phyloP scores from a whole-genome alignment of 441 rosid species.

The Raphanus hybrid region DNA sequence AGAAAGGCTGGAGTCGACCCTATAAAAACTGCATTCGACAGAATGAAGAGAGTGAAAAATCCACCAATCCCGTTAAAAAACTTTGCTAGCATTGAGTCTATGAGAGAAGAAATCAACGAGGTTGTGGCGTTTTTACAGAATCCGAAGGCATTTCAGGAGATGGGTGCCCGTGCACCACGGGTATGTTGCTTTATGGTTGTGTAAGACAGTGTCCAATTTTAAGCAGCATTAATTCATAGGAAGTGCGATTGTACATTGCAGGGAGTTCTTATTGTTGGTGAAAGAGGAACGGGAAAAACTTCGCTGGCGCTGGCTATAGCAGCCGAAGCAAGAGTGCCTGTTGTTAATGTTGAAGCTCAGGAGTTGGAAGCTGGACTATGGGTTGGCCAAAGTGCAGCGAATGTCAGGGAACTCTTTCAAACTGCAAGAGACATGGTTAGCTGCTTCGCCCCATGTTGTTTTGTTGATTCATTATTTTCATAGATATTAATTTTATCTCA shows the following conservation, averaged over 20 bases:
- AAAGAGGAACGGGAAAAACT: constrained; percentile 97
- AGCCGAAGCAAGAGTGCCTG: constrained; percentile 97
- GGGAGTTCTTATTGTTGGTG: constrained; percentile 99
- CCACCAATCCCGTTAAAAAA: constrained; percentile 89
- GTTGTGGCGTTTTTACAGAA: constrained; percentile 95
- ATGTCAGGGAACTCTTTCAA: constrained; percentile 97
- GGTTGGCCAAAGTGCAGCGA: constrained; percentile 99
- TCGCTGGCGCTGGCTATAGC: constrained; percentile 95
- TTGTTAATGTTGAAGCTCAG: constrained; percentile 87
- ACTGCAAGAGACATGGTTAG: constrained; percentile 96
- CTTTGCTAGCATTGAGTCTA: constrained; percentile 94
- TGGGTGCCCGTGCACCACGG: constrained; percentile 98
- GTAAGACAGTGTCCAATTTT: constrained; percentile 16
- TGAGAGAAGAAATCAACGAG: constrained; percentile 97
- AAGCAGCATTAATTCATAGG: constrained; percentile 18
- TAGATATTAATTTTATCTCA: constrained; percentile 5
- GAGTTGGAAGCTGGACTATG: constrained; percentile 97
- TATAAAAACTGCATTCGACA: constrained; percentile 81
- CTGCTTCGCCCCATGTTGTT: constrained; percentile 21
- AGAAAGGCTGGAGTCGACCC: constrained; percentile 93
- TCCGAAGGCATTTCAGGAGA: constrained; percentile 93
- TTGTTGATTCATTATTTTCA: constrained; percentile 23
- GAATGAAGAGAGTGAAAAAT: constrained; percentile 98
- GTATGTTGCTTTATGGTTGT: constrained; percentile 54
- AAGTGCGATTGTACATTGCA: constrained; percentile 46